Evolutionary conservation across 2,329 filamentous ascomycete genomes (phyloP).

Genomic region (Chaetomium sp.): DNA sequence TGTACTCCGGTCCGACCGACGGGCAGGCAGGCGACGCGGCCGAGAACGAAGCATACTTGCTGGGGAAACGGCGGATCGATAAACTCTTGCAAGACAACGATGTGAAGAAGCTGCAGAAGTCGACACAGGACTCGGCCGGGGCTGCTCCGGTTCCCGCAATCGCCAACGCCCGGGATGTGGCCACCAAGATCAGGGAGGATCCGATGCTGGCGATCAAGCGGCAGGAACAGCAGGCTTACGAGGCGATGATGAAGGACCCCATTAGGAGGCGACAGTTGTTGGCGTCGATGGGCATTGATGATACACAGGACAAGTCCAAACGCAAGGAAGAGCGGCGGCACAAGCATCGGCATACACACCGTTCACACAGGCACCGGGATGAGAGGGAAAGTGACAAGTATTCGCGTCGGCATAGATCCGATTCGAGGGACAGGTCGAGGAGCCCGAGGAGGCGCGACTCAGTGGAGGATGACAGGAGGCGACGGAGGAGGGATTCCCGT

Average conservation of each 20-base stretch:
- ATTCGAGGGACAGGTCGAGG: slow-evolving; percentile 38
- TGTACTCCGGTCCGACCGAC: slow-evolving; percentile 84
- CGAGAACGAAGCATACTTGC: slow-evolving; percentile 86
- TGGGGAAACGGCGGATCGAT: slow-evolving; percentile 91
- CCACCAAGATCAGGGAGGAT: slow-evolving; percentile 81
- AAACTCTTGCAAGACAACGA: slow-evolving; percentile 72
- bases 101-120: slow-evolving; percentile 69
- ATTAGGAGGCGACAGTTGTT: slow-evolving; percentile 62
- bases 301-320: slow-evolving; percentile 35
- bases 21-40: slow-evolving; percentile 72
- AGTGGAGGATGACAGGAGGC: slow-evolving; percentile 22
- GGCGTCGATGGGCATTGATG: slow-evolving; percentile 52
- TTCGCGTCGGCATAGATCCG: slow-evolving; percentile 37
- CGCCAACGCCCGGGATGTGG: slow-evolving; percentile 64
- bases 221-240: slow-evolving; percentile 77
- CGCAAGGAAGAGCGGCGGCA: slow-evolving; percentile 37
- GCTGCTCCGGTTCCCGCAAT: slow-evolving; percentile 59
- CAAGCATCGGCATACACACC: slow-evolving; percentile 36
- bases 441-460: slow-evolving; percentile 35
- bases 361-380: slow-evolving; percentile 33
- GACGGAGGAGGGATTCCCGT: slow-evolving; percentile 27
- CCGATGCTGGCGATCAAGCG: slow-evolving; percentile 89
- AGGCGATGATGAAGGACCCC: slow-evolving; percentile 73
- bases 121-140: slow-evolving; percentile 53
- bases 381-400: slow-evolving; percentile 35